Evolutionary conservation across 352 stramenopile genomes (phyloP).

Genomic region (Globisporangium carolinianum): DNA sequence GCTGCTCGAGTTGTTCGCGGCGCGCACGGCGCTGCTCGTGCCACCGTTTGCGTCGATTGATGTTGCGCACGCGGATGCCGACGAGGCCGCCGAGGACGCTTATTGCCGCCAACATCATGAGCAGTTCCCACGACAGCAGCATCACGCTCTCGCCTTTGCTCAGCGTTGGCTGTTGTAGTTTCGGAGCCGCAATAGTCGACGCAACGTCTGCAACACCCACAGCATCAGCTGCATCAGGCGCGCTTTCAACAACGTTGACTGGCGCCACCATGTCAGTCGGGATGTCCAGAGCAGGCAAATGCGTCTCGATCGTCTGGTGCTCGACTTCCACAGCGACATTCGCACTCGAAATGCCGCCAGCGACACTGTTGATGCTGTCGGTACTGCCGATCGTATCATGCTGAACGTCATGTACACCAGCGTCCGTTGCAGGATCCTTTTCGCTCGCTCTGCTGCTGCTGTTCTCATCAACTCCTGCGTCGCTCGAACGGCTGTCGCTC

Average conservation of each 20-base stretch:
- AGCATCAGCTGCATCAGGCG: background rate
- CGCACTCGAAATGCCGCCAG: background rate
- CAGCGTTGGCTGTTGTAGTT: background rate
- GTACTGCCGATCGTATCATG: background rate
- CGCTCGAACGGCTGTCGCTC: conserved; percentile 6
- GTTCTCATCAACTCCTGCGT: background rate
- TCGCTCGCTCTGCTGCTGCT: background rate
- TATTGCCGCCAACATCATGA: conserved; percentile 31
- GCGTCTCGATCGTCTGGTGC: background rate
- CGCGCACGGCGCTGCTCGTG: conserved; percentile 28
- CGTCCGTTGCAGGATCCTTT: too few relatives aligned
- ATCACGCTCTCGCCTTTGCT: conserved; percentile 13
- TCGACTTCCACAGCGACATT: background rate
- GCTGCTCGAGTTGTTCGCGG: conserved; percentile 22
- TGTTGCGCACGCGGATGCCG: conserved; percentile 34
- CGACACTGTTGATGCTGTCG: background rate
- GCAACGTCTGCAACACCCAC: background rate
- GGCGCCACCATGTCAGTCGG: background rate
- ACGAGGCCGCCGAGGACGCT: conserved; percentile 40
- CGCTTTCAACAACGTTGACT: background rate
- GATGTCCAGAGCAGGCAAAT: background rate
- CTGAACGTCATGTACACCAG: too few relatives aligned
- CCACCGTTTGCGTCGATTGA: conserved; percentile 45
- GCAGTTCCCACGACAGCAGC: conserved; percentile 33
- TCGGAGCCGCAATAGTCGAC: background rate